Evolutionary conservation across 495 filamentous ascomycete genomes (phyloP), one percentile per base, ranked within the genome.

Genomic region (Eremomyces bilateralis): DNA sequence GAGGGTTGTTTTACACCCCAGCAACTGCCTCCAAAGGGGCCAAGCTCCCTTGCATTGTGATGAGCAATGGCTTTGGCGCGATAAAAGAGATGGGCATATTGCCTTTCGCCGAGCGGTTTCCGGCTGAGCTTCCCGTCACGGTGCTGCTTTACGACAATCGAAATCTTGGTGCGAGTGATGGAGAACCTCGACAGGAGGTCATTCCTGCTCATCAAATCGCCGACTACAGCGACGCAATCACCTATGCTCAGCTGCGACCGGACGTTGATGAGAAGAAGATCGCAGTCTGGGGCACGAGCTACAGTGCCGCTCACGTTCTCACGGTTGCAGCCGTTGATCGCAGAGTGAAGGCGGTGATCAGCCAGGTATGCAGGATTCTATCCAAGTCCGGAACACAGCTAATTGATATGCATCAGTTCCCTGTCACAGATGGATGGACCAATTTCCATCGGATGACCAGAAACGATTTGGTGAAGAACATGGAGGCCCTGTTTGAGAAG

Each of bases 101-200:
- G 21, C 20, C 15, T 11, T 47, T 53, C 37, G 49, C 49, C 1
- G 42, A 38, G 20, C 33, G 45, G 21, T 56, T 57, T 42, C 33
- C 33, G 10, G 40, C 43, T 10, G 4, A 43, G 16, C 48, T 50
- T 15, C 40, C 47, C 3, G 42, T 47, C 29, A 34, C 20, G 18
- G 40, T 39, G 15, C 40, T 59, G 1, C 38, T 56, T 3, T 59
- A 56, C 33, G 54, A 59, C 31, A 50, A 57, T 30, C 48, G 54
- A 20, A 40, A 43, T 38, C 56, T 46, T 38, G 56, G 56, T 20
- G 42, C 46, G 15, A 56, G 51, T 38, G 55, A 54, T 28, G 48
- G 45, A 4, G 18, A 37, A n/a, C 55, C 55, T 1, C 38, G 47
- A 12, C 39, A 52, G 4, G 51, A 59, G 32, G 47, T 50, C 28